A percentile compares a stretch with the other conserved stretches of the same genome.
phyloP scores from a whole-genome alignment of 2,329 filamentous ascomycete genomes.

The Lecanosticta acicola region DNA sequence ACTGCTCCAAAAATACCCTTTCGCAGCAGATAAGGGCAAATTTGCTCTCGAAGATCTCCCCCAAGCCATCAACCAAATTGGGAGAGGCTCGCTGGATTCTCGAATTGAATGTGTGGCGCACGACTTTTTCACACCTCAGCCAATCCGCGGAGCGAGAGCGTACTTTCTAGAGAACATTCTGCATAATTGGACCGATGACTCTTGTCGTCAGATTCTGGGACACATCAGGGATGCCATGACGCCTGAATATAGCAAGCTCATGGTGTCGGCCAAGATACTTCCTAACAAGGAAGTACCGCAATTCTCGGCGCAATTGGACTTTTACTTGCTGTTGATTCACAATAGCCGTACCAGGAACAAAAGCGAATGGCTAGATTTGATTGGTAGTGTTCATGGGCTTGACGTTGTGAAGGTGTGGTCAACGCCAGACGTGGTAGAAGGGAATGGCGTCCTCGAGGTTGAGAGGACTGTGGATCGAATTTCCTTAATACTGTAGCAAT shows the following conservation, averaged over 20 bases:
- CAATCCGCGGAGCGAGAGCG: slow-evolving; percentile 25
- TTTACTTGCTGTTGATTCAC: background rate
- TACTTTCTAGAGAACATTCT: slow-evolving; percentile 25
- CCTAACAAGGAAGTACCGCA: background rate
- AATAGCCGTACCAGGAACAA: background rate
- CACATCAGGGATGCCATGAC: slow-evolving; percentile 22
- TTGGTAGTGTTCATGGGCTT: background rate
- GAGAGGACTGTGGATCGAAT: too few species aligned
- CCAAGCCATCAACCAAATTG: background rate
- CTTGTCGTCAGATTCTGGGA: slow-evolving; percentile 15
- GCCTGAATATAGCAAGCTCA: slow-evolving; percentile 20
- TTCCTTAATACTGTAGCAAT: too few species aligned
- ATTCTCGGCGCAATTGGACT: background rate
- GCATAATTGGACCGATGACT: slow-evolving; percentile 22
- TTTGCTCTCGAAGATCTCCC: background rate
- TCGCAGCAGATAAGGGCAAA: background rate
- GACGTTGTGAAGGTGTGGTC: background rate
- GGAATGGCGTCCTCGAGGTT: background rate
- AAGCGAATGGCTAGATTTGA: background rate
- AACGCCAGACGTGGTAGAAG: background rate
- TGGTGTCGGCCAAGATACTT: background rate
- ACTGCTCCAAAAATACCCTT: background rate
- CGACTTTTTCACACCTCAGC: slow-evolving; percentile 19
- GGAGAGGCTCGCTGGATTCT: background rate
- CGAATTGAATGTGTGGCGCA: background rate